Evolutionary conservation across 805 yeast species (phyloP).

Genomic region (Metschnikowia gelsemii): DNA sequence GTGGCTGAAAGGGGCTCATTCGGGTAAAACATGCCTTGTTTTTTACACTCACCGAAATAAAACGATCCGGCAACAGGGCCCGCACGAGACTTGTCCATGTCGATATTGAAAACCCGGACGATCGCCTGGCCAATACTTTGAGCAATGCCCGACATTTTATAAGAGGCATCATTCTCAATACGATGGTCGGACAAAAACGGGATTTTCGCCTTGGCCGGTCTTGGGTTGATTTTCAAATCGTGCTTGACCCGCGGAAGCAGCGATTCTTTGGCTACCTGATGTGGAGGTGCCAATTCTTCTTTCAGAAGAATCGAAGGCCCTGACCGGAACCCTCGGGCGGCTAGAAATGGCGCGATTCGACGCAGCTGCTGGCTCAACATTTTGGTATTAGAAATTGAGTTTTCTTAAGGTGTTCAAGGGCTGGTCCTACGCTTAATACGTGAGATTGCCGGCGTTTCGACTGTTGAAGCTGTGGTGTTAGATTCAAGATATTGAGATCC

Average conservation of each 20-base stretch:
- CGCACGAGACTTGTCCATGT: constrained; percentile 89
- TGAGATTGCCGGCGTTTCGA: too few species aligned
- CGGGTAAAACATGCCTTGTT: constrained; percentile 77
- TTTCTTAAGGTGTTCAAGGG: too few species aligned
- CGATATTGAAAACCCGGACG: constrained; percentile 63
- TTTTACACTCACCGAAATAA: constrained; percentile 83
- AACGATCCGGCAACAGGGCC: constrained; percentile 92
- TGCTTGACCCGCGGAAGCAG: constrained; percentile 39
- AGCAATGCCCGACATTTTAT: constrained; percentile 35
- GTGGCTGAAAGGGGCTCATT: constrained; percentile 67
- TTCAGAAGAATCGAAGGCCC: constrained; percentile 20
- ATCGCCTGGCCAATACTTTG: constrained; percentile 62
- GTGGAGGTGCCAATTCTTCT: constrained; percentile 33
- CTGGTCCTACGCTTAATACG: too few species aligned
- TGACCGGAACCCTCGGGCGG: too few species aligned
- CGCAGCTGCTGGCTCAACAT: too few species aligned
- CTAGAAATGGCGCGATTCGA: too few species aligned
- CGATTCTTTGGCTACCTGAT: constrained; percentile 39
- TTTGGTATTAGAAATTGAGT: too few species aligned
- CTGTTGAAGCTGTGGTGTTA: too few species aligned
- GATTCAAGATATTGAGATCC: too few species aligned
- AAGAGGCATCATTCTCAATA: constrained; percentile 38
- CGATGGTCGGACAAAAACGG: constrained; percentile 42
- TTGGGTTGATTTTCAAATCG: constrained; percentile 32
- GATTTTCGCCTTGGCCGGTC: constrained; percentile 35